Evolutionary conservation across 2,329 filamentous ascomycete species (phyloP).

Genomic region (Ilyonectria robusta): DNA sequence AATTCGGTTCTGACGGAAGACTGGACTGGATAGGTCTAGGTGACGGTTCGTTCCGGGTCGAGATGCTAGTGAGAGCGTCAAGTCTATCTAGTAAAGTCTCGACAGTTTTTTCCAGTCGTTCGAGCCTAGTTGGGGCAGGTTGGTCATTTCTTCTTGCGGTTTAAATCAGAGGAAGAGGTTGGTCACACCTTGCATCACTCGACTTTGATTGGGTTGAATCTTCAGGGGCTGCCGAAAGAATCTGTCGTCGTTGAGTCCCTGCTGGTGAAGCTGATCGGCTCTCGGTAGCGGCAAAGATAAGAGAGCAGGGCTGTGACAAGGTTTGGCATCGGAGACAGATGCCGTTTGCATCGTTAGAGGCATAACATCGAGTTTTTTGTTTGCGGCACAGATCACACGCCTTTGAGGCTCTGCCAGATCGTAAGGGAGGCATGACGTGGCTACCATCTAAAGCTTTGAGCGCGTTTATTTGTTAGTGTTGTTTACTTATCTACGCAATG

Average conservation of each 20-base stretch:
- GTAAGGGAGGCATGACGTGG: conserved; percentile 40
- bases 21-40: not conserved
- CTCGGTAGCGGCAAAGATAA: conserved; percentile 10
- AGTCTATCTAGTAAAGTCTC: conserved; percentile 1
- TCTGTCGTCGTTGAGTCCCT: not conserved
- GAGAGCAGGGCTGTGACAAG: conserved; percentile 41
- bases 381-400: conserved; percentile 46
- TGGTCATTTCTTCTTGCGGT: not conserved
- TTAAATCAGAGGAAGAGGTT: not conserved
- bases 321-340: conserved; percentile 46
- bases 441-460: too few species aligned
- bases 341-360: conserved; percentile 17
- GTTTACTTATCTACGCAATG: too few species aligned
- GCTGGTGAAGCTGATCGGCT: not conserved
- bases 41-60: not conserved
- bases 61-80: not conserved
- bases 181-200: conserved; percentile 22
- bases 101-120: conserved; percentile 7
- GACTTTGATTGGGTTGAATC: not conserved
- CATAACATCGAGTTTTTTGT: conserved; percentile 47
- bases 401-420: conserved; percentile 43
- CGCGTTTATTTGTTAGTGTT: too few species aligned
- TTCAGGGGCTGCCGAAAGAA: too few species aligned
- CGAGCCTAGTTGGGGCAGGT: conserved; percentile 24
- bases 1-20: conserved; percentile 15